Evolutionary conservation across 768 basidiomycete genomes (phyloP).

Genomic region (Tephrocybe sp.): DNA sequence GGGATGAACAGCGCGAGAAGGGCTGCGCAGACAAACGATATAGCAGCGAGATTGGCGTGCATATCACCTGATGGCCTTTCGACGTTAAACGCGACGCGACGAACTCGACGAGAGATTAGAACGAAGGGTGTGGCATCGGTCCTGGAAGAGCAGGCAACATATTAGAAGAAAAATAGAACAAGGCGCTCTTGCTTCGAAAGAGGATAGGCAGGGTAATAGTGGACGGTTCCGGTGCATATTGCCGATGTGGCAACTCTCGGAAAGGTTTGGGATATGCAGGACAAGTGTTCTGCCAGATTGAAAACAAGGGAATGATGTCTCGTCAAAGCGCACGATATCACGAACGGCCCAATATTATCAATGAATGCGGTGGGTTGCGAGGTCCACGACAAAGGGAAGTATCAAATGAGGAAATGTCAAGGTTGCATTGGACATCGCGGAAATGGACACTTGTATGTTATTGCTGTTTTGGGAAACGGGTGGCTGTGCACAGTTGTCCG

Average conservation of each 20-base stretch:
- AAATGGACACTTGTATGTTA: conserved; percentile 21
- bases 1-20: conserved; percentile 41
- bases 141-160: conserved; percentile 11
- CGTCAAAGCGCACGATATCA: background rate
- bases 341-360: conserved; percentile 1
- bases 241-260: conserved; percentile 14
- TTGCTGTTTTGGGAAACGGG: conserved; percentile 19
- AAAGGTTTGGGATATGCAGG: conserved; percentile 6
- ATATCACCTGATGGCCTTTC: conserved; percentile 23
- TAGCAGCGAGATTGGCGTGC: conserved; percentile 33
- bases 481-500: conserved; percentile 15
- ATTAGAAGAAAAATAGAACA: conserved; percentile 31
- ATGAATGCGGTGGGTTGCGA: background rate
- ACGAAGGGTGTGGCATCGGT: conserved; percentile 14
- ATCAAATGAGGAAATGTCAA: conserved; percentile 26
- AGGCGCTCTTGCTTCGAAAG: conserved; percentile 13
- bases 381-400: conserved; percentile 23
- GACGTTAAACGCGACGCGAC: background rate
- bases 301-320: conserved; percentile 25
- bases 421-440: background rate
- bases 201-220: conserved; percentile 5
- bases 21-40: conserved; percentile 46
- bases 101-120: conserved; percentile 12
- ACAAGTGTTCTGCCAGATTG: conserved; percentile 26
- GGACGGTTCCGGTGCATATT: background rate